Percentiles rank a stretch among this genome's conserved stretches.
Conservation (phyloP, 1,139 yeast genomes). For the Magnusiomyces sp. region DNA sequence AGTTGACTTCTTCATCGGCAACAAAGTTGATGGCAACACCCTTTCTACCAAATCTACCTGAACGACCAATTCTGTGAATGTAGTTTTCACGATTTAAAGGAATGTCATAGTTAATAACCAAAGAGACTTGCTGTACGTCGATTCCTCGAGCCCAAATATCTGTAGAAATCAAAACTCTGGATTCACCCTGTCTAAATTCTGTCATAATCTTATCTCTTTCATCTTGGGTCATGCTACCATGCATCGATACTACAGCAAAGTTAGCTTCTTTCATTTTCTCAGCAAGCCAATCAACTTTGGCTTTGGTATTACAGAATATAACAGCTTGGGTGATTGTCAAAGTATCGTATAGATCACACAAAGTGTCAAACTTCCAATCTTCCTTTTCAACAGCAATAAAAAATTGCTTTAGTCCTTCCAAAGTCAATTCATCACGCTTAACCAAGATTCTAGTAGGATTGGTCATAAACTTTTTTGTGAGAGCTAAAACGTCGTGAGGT, state of each 20-base stretch:
- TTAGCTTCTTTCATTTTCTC: slow-evolving; percentile 76
- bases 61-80: slow-evolving; percentile 99
- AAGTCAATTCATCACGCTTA: slow-evolving; percentile 95
- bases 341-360: slow-evolving; percentile 94
- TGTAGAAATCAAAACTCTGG: slow-evolving; percentile 93
- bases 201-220: slow-evolving; percentile 98
- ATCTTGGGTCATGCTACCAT: slow-evolving; percentile 93
- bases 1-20: slow-evolving; percentile 81
- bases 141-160: slow-evolving; percentile 99
- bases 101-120: slow-evolving; percentile 95
- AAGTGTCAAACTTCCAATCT: slow-evolving; percentile 88
- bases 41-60: slow-evolving; percentile 99
- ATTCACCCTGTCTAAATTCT: slow-evolving; percentile 97
- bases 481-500: slow-evolving; percentile 96
- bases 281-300: slow-evolving; percentile 92
- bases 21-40: slow-evolving; percentile 99
- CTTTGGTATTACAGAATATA: slow-evolving; percentile 97
- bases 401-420: slow-evolving; percentile 97
- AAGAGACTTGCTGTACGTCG: slow-evolving; percentile 97
- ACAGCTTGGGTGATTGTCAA: slow-evolving; percentile 98
- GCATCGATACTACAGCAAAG: slow-evolving; percentile 95
- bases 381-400: slow-evolving; percentile 91
- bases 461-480: slow-evolving; percentile 94
- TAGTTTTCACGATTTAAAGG: slow-evolving; percentile 97
- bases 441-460: slow-evolving; percentile 95